Base-by-base conservation (phyloP, 768 basidiomycete genomes). In the Lactarius indigo region DNA sequence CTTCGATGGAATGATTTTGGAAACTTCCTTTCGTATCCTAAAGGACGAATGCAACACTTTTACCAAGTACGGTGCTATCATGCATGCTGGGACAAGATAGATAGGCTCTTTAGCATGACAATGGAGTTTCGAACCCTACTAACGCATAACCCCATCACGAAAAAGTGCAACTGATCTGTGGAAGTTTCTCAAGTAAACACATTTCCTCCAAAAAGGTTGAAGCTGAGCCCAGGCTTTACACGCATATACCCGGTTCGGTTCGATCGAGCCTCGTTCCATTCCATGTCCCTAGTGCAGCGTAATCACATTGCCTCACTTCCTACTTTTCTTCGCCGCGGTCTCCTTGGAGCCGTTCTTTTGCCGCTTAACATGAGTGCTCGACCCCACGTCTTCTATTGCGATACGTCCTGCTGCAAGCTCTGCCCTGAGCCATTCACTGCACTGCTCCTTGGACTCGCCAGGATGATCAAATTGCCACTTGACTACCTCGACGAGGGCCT, bases 391-490 rank as follows among this genome's bases (percentile, higher is more conserved):
- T 54, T 76, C 75, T 8, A 76, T 52, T 2, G 73, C 66, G 71
- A 89, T 72, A 47, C 78, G 75, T n/a, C 85, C 86, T 30, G 81
- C 78, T 9, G 71, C 73, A 42, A 80, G 80, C 72, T 88, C 84
- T n/a, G 76, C 75, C 64, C 77, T 76, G 52, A 98, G 77, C 93
- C 93, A 97, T 15, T 74, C 74, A 33, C 79, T 74, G 73, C 94
- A 95, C 5, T 87, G 84, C 6, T 86, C 88, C 72, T 86, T 85
- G 5, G 85, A 83, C 1, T 81, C 83, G 2, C 80, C 72, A 0
- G 95, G 92, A 74, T 94, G 78, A 41, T 85, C 87, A 8, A 98
- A 81, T 72, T 95, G 94, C 96, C 95, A 98, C 66, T 88, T 84
- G 23, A 93, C 73, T 30, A 98, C 82, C 57, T 81, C 83, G n/a